Base-by-base conservation (phyloP, 2,329 filamentous ascomycete genomes). In the Hypoxylon sp. region DNA sequence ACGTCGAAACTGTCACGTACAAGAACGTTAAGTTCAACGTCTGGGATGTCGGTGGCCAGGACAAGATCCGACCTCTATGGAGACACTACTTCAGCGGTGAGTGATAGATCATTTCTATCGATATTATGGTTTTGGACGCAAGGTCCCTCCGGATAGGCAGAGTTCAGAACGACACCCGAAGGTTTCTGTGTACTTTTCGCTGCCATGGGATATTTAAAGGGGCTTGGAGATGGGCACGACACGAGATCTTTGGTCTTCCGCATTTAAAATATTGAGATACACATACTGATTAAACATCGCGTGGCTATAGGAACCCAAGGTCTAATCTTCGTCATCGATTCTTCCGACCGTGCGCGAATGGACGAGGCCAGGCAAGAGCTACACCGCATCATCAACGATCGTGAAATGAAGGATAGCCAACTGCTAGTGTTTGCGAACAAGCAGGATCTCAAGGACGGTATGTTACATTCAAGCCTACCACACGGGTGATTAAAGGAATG, bases 21-120 rank as follows among this genome's bases (percentile, higher is more conserved):
- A 97, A 97, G 87, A 98, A 98, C 80, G 94, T 97, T 81, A 96
- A 97, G 82, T 98, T 98, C 85, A 98, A 96, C 75, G 94, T 98
- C 68, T 98, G 94, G 94, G 94, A 98, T 84, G 94, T 98, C 64
- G 94, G 94, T 80, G 94, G 94, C 70, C 94, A 98, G 85, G 94
- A 98, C 87, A 98, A 98, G 89, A 98, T 98, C 76, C 88, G 94
- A 71, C 94, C 94, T 68, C 84, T 98, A 65, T 98, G 94, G 94
- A 90, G 94, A 81, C 94, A 98, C 84, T 98, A 98, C 84, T 98
- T 97, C 78, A 91, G 89, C 72, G 91, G 90, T 89, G 79, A 74
- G 85, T 75, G 22, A 46, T 39, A 4, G 26, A 24, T 41, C 39
- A 43, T 53, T 28, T 13, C n/a, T 46, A 13, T 5, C 19, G 19